Conservation (phyloP, 2,329 filamentous ascomycete species). For the Teratosphaeria viscida region DNA sequence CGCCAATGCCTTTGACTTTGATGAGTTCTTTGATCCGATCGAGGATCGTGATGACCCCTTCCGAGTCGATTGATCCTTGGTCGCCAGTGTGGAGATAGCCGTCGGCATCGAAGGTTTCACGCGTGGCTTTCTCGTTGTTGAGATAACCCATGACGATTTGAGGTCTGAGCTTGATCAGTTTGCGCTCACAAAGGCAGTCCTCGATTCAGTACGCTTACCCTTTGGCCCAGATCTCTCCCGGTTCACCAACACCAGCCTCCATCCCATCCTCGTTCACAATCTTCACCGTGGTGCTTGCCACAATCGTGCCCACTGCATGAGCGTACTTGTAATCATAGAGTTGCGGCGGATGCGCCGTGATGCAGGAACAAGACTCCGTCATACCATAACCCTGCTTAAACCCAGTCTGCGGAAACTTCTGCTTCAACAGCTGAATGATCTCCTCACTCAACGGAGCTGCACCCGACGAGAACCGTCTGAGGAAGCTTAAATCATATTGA, state of each 20-base stretch:
- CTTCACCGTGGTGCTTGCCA: slow-evolving; percentile 50
- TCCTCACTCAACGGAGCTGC: slow-evolving; percentile 49
- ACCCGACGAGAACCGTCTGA: slow-evolving; percentile 49
- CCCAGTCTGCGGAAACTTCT: slow-evolving; percentile 48
- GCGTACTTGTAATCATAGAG: slow-evolving; percentile 49
- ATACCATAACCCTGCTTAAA: slow-evolving; percentile 60
- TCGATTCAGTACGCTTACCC: slow-evolving; percentile 4
- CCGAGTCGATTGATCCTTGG: slow-evolving; percentile 44
- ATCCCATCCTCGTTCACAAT: slow-evolving; percentile 47
- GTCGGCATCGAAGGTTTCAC: slow-evolving; percentile 36
- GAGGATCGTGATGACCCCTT: slow-evolving; percentile 47
- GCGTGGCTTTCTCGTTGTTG: slow-evolving; percentile 25
- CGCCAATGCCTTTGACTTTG: slow-evolving; percentile 54
- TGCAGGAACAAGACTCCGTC: slow-evolving; percentile 55
- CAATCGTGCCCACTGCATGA: slow-evolving; percentile 45
- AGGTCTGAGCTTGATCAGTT: slow-evolving; percentile 9
- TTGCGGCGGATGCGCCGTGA: slow-evolving; percentile 49
- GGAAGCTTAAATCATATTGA: slow-evolving; percentile 46
- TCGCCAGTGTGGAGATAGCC: slow-evolving; percentile 51
- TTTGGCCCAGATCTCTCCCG: slow-evolving; percentile 35
- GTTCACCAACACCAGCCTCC: slow-evolving; percentile 42
- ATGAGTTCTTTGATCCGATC: slow-evolving; percentile 60
- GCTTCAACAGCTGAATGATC: slow-evolving; percentile 46
- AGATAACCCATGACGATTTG: slow-evolving; percentile 30
- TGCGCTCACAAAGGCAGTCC: background rate